Evolutionary conservation across 768 basidiomycete species (phyloP), one percentile per base, ranked within the genome.

Genomic region (Amanita polypyramis): DNA sequence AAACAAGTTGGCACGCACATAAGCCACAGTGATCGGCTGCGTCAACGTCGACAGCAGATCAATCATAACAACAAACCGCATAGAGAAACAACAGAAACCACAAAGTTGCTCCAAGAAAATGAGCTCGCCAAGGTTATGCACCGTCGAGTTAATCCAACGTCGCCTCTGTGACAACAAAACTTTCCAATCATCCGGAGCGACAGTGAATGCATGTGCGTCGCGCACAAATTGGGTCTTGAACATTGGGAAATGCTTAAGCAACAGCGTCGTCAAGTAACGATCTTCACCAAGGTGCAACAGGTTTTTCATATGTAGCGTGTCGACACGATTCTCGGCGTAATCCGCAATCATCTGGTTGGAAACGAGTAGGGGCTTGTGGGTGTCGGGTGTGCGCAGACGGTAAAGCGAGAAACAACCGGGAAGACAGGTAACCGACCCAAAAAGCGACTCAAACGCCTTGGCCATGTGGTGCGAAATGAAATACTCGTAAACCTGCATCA

Each of bases 401-500:
- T 94, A 98, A 53, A 99, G 82, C 0, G 94, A 93, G 74, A 98
- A 99, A 76, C 95, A 98, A 70, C 96, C 95, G 17, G 96, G 95
- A 51, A 98, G 73, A 78, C 96, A 99, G 35, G 94, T 98, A 52
- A 99, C 95, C 11, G 93, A 96, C 42, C 94, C 94, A 60, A 99
- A 99, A 8, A 98, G 74, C 56, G 79, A 82, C 67, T 98, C 96
- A 66, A 99, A 98, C 1, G 95, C 91, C 65, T 99, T 99, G 43
- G 96, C 91, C 75, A 99, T 82, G 66, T 98, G 92, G 68, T 99
- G 96, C 0, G 93, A 97, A 57, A 99, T 92, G 70, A 91, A 99
- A 75, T 98, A 97, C 61, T 97, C 95, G 71, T 97, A 98, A 27
- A 97, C 95, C 73, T 97, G 93, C 85, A 94, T 89, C 93, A 96